Percentiles rank a stretch among this genome's conserved stretches.
phyloP scores from a whole-genome alignment of 306 rosid genomes.

The Citrullus colocynthis region DNA sequence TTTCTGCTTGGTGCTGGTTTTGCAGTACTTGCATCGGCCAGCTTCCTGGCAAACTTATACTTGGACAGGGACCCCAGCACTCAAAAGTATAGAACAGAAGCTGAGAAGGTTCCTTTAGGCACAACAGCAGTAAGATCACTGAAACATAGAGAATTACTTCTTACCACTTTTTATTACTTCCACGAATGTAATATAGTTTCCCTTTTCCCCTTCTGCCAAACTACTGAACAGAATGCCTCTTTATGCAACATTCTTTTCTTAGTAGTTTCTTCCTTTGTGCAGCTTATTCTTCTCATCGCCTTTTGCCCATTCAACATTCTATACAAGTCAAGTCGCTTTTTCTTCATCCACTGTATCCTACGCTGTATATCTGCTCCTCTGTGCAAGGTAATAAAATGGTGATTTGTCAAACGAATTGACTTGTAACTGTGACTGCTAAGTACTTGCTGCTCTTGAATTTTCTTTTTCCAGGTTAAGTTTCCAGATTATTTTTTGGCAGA shows the following conservation, averaged over 20 bases:
- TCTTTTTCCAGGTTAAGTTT: slow-evolving; percentile 37
- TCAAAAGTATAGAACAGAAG: slow-evolving; percentile 27
- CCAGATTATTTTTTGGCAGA: slow-evolving; percentile 70
- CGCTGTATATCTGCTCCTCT: slow-evolving; percentile 56
- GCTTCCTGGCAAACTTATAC: slow-evolving; percentile 59
- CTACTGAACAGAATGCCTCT: neutral
- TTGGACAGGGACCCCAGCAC: slow-evolving; percentile 33
- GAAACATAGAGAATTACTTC: neutral
- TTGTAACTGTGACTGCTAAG: neutral
- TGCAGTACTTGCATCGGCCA: slow-evolving; percentile 46
- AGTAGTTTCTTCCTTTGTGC: slow-evolving; percentile 20
- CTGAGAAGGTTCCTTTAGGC: slow-evolving; percentile 58
- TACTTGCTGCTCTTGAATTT: neutral
- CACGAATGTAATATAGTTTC: neutral
- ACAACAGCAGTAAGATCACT: slow-evolving; percentile 39
- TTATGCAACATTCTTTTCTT: neutral
- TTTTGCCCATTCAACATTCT: slow-evolving; percentile 48
- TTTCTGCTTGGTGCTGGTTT: slow-evolving; percentile 59
- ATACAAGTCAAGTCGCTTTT: slow-evolving; percentile 42
- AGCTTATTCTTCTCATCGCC: slow-evolving; percentile 43
- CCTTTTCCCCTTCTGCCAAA: no score
- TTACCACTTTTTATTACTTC: neutral
- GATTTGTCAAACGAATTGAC: neutral
- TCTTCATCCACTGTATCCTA: slow-evolving; percentile 34
- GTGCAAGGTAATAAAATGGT: slow-evolving; percentile 29